Percentiles rank a stretch among this genome's conserved stretches.
Conservation (phyloP, 352 stramenopile genomes). For the Globisporangium mamillatum region DNA sequence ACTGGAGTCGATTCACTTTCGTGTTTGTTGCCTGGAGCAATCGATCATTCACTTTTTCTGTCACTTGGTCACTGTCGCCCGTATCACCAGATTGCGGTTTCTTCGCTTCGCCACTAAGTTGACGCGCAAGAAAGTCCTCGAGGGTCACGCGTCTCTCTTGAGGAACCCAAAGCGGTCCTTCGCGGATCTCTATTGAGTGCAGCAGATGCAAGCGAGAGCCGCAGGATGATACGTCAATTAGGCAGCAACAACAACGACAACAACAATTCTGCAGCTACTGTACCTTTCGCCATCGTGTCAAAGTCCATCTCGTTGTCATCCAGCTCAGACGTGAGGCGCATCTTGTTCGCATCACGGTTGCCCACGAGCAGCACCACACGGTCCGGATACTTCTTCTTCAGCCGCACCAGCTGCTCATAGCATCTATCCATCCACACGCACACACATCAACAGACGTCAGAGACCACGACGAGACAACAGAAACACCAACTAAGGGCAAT, state of each 20-base stretch:
- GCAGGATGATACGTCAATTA: background rate
- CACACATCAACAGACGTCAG: background rate
- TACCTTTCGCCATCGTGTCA: constrained; percentile 54
- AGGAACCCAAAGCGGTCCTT: constrained; percentile 70
- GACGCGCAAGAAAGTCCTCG: constrained; percentile 38
- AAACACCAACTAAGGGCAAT: background rate
- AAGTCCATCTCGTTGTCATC: constrained; percentile 70
- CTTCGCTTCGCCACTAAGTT: constrained; percentile 10
- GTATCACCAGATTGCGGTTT: background rate
- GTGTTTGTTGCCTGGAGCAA: constrained; percentile 54
- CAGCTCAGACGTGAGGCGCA: constrained; percentile 84
- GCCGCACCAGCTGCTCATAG: constrained; percentile 77
- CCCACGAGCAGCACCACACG: constrained; percentile 91
- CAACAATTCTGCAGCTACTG: background rate
- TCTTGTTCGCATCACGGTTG: constrained; percentile 94
- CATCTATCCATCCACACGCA: constrained; percentile 30
- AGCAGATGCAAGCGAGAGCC: background rate
- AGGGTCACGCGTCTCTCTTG: constrained; percentile 52
- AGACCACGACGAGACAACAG: background rate
- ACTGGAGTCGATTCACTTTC: constrained; percentile 82
- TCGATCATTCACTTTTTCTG: background rate
- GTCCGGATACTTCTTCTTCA: constrained; percentile 86
- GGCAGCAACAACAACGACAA: constrained; percentile 2
- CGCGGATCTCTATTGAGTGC: constrained; percentile 46
- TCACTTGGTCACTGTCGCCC: background rate